Base-by-base conservation (phyloP, 768 basidiomycete genomes). In the Phylloporus rhodoxanthus region DNA sequence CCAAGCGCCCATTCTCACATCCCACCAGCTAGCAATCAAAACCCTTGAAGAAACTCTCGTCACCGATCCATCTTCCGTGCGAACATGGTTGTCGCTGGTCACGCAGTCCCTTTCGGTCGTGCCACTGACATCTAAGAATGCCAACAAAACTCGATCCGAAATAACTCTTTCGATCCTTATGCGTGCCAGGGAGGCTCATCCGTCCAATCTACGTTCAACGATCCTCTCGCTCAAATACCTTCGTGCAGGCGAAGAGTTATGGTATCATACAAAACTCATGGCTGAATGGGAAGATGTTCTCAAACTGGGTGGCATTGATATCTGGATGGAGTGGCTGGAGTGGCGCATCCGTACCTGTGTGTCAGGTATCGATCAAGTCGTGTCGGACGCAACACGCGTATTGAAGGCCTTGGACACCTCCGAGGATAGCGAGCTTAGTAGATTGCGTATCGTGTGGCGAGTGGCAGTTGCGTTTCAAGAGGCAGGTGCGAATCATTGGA, bases 281-380 rank as follows among this genome's bases (percentile, higher is more conserved):
- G 69, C 70, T 3, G 85, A 89, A 57, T 92, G 90, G 90, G 82
- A 87, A 47, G 71, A 75, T 17, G 80, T 84, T 2, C 63, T 89
- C 54, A 58, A 65, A 44, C 57, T 77, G 4, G 75, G 78, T 25
- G 77, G 74, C 30, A 64, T 75, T 23, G 78, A 81, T 32, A 72
- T 91, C 21, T 85, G 82, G 78, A 76, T 90, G 69, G 84, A 84
- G 55, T 91, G 88, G 87, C 59, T 91, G 3, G 84, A 86, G 54
- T 90, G 86, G 86, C 74, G 76, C 50, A 78, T 87, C 29, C 70
- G 81, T 36, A 74, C 57, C 32, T 69, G 69, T 14, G 67, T 54
- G 34, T 66, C 68, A 34, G 79, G 80, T 2, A 61, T 87, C 25
- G 74, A 80, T 33, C 75, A 73, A 6, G 58, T 86, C 5, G 64